Evolutionary conservation across 116 monocot species (phyloP).

Genomic region (Phalaenopsis hybrid): DNA sequence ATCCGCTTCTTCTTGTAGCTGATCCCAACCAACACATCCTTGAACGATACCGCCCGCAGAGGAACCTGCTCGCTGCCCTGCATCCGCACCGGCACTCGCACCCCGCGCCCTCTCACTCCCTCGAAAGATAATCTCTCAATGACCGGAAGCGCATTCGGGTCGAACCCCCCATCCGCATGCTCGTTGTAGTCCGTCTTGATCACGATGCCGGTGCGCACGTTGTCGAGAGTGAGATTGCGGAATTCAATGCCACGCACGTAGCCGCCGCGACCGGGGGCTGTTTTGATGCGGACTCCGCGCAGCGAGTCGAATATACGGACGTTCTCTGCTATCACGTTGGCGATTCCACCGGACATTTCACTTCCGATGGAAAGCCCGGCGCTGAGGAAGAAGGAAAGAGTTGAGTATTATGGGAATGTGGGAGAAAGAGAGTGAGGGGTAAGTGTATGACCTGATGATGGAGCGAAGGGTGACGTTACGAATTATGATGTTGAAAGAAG

Average conservation of each 20-base stretch:
- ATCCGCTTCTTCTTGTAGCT: slow-evolving; percentile 17
- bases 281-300: slow-evolving; percentile 59
- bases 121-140: slow-evolving; percentile 52
- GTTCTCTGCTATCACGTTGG: slow-evolving; percentile 39
- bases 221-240: slow-evolving; percentile 35
- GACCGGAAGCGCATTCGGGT: slow-evolving; percentile 46
- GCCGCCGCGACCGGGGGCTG: slow-evolving; percentile 63
- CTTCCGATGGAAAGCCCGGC: slow-evolving; percentile 81
- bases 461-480: slow-evolving; percentile 75
- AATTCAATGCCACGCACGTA: slow-evolving; percentile 43
- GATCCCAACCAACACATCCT: slow-evolving; percentile 21
- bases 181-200: slow-evolving; percentile 50
- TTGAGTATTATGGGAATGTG: neutral
- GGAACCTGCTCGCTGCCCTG: slow-evolving; percentile 54
- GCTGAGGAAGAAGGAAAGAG: slow-evolving; percentile 2
- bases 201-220: slow-evolving; percentile 55
- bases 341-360: slow-evolving; percentile 85
- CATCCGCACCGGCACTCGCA: slow-evolving; percentile 71
- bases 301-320: slow-evolving; percentile 42
- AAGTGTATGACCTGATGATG: slow-evolving; percentile 36
- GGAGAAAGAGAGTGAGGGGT: neutral
- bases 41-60: slow-evolving; percentile 13
- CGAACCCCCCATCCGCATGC: slow-evolving; percentile 50
- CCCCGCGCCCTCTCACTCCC: slow-evolving; percentile 48
- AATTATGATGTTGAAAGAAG: slow-evolving; percentile 67